Conservation (phyloP, 2,329 filamentous ascomycete species). For the Ophiocordyceps australis region DNA sequence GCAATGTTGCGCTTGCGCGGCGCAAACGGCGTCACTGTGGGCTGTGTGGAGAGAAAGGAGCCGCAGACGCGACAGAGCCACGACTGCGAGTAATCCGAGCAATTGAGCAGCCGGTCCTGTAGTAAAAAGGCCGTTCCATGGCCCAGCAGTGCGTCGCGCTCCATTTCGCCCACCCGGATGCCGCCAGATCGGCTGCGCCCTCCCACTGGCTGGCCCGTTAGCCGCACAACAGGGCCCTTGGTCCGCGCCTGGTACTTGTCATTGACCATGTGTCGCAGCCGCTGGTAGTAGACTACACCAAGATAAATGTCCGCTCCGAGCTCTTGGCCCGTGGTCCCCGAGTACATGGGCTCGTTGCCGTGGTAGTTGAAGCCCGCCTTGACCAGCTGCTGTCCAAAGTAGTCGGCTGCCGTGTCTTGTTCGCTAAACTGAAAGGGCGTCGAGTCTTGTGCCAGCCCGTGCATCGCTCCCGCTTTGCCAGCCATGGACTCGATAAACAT, state of each 20-base stretch:
- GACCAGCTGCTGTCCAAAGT: constrained; percentile 89
- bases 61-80: constrained; percentile 86
- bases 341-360: constrained; percentile 98
- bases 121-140: constrained; percentile 91
- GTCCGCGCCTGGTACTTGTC: constrained; percentile 98
- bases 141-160: constrained; percentile 83
- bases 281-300: constrained; percentile 95
- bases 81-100: constrained; percentile 77
- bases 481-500: constrained; percentile 98
- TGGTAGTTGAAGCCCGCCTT: constrained; percentile 96
- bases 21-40: constrained; percentile 47
- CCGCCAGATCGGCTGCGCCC: constrained; percentile 90
- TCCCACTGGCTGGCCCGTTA: constrained; percentile 94
- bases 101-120: constrained; percentile 92
- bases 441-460: constrained; percentile 88
- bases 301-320: constrained; percentile 91
- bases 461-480: constrained; percentile 83
- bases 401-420: constrained; percentile 78
- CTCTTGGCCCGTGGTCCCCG: constrained; percentile 87
- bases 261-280: constrained; percentile 97
- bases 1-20: constrained; percentile 46
- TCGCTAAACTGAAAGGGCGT: constrained; percentile 94
- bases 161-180: constrained; percentile 99
- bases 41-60: constrained; percentile 76
- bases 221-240: constrained; percentile 75